Evolutionary conservation across 2,329 filamentous ascomycete genomes (phyloP).

Genomic region (Aureobasidium lini): DNA sequence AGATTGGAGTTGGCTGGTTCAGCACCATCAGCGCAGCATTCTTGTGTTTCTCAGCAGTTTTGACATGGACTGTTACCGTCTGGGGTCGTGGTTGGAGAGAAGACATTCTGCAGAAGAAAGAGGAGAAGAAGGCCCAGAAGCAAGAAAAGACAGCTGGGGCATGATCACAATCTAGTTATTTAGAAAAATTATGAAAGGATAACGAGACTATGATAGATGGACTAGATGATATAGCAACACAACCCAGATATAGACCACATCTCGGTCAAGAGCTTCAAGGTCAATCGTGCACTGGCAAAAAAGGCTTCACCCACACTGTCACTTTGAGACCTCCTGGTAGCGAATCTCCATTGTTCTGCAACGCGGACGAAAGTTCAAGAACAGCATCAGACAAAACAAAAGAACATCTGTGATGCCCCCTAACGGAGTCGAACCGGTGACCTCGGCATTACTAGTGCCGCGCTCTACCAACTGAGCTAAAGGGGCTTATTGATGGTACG

Average conservation of each 20-base stretch:
- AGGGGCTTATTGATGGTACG: neutral
- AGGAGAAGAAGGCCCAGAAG: conserved; percentile 13
- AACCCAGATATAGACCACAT: neutral
- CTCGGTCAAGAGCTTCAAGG: no score
- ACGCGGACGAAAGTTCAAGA: no score
- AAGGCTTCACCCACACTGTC: no score
- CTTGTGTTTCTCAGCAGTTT: conserved; percentile 37
- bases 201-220: neutral
- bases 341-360: no score
- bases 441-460: conserved; percentile 14
- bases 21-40: conserved; percentile 60
- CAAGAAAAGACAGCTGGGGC: neutral
- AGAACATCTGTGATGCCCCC: neutral
- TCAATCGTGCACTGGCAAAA: no score
- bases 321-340: no score
- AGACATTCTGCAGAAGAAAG: conserved; percentile 17
- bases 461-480: conserved; percentile 14
- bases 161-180: neutral
- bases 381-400: neutral
- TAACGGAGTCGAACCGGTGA: conserved; percentile 13
- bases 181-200: neutral
- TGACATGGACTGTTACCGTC: conserved; percentile 42
- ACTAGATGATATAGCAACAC: neutral
- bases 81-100: conserved; percentile 36
- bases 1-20: conserved; percentile 75